Evolutionary conservation across 176 grass and related monocot genomes (phyloP).

Genomic region (Panicum miliaceum): DNA sequence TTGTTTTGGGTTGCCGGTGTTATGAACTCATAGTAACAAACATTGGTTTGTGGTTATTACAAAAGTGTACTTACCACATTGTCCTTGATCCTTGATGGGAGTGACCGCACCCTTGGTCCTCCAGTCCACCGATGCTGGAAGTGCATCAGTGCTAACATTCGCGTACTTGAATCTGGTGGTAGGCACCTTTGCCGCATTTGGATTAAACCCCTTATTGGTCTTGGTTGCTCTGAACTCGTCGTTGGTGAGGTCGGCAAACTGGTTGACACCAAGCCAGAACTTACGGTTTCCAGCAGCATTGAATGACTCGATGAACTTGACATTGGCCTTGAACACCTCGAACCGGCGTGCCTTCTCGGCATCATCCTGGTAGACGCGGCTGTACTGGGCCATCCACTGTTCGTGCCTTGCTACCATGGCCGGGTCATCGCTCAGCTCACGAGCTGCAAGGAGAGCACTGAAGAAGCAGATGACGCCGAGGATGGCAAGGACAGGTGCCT

Average conservation of each 20-base stretch:
- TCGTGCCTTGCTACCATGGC: constrained; percentile 10
- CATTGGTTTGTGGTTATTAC: not conserved
- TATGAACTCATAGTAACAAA: not conserved
- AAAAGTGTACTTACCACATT: constrained; percentile 1
- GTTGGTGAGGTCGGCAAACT: not conserved
- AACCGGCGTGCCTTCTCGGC: not conserved
- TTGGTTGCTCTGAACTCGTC: constrained; percentile 10
- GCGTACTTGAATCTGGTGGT: not conserved
- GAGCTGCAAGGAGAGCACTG: not conserved
- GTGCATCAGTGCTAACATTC: not conserved
- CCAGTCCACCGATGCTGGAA: not conserved
- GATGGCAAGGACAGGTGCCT: not conserved
- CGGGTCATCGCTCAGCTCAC: not conserved
- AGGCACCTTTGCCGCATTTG: not conserved
- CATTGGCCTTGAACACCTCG: constrained; percentile 13
- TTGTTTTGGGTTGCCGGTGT: not conserved
- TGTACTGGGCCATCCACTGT: not conserved
- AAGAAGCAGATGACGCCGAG: not conserved
- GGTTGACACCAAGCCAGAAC: constrained; percentile 31
- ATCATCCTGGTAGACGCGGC: not conserved
- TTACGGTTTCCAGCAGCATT: not conserved
- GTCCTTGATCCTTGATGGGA: not conserved
- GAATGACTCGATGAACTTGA: constrained; percentile 13
- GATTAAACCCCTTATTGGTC: not conserved
- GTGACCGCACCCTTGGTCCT: constrained; percentile 9